Conservation (phyloP, 2,329 filamentous ascomycete species). For the Sarocladium kiliense region DNA sequence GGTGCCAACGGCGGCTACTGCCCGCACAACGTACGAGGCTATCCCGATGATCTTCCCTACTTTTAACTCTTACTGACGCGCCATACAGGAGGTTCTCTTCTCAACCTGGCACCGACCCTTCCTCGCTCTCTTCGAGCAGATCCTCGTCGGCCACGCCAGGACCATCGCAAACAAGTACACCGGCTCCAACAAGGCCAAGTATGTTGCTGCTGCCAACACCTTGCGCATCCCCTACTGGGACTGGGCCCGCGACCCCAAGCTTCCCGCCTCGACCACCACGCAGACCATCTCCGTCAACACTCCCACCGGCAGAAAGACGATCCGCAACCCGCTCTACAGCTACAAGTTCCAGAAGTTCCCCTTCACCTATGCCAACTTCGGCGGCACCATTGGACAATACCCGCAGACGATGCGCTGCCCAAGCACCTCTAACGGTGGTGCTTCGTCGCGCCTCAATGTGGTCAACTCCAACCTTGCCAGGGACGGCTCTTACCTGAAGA, state of each 20-base stretch:
- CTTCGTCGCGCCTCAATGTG: conserved; percentile 30
- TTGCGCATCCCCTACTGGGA: conserved; percentile 51
- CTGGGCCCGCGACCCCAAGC: conserved; percentile 37
- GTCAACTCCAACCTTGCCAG: conserved; percentile 31
- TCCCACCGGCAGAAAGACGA: conserved; percentile 30
- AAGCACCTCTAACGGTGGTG: conserved; percentile 22
- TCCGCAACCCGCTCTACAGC: conserved; percentile 48
- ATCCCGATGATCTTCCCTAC: background rate
- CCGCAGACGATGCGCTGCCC: conserved; percentile 32
- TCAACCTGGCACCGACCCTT: conserved; percentile 53
- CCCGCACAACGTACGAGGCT: conserved; percentile 38
- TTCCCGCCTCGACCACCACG: conserved; percentile 36
- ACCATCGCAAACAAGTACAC: conserved; percentile 40
- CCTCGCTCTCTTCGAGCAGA: conserved; percentile 52
- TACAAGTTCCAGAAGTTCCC: conserved; percentile 42
- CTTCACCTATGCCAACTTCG: conserved; percentile 30
- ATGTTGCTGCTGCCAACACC: conserved; percentile 38
- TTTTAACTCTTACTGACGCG: conserved; percentile 3
- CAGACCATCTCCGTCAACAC: conserved; percentile 33
- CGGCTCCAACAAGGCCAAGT: conserved; percentile 24
- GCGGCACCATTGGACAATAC: conserved; percentile 23
- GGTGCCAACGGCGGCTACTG: conserved; percentile 36
- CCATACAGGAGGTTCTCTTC: conserved; percentile 41
- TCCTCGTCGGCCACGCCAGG: conserved; percentile 41
- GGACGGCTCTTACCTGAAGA: conserved; percentile 29